phyloP scores from a whole-genome alignment of 148 eudicot species.

The Camellia granthamiana region DNA sequence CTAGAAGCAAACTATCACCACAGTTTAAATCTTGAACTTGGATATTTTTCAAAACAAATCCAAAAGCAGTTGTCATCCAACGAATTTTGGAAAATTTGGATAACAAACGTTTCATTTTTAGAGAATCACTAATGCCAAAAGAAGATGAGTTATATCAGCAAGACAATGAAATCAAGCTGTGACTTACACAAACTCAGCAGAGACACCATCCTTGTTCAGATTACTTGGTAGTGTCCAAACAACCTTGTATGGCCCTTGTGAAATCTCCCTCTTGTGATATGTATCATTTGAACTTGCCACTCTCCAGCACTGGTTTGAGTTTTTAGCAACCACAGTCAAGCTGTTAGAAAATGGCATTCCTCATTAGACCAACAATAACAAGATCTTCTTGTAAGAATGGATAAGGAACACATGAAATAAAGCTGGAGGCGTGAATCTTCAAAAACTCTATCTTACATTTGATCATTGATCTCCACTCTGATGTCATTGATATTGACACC shows the following conservation, averaged over 20 bases:
- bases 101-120: not conserved
- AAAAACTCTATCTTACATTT: slow-evolving; percentile 34
- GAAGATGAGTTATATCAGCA: not conserved
- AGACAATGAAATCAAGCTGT: slow-evolving; percentile 2
- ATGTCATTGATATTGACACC: slow-evolving; percentile 58
- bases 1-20: no score
- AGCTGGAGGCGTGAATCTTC: not conserved
- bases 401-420: not conserved
- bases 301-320: slow-evolving; percentile 35
- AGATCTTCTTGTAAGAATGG: not conserved
- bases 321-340: slow-evolving; percentile 54
- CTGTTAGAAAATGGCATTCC: slow-evolving; percentile 30
- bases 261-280: slow-evolving; percentile 64
- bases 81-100: no score
- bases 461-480: slow-evolving; percentile 63
- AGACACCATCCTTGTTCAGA: slow-evolving; percentile 52
- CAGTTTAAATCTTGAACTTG: no score
- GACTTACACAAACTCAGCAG: slow-evolving; percentile 80
- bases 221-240: slow-evolving; percentile 63
- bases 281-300: slow-evolving; percentile 28
- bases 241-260: slow-evolving; percentile 57
- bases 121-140: not conserved
- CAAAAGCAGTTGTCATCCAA: not conserved
- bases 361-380: not conserved
- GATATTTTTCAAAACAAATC: not conserved